Evolutionary conservation across 352 stramenopile species (phyloP).

Genomic region (Phytopythium montanum): DNA sequence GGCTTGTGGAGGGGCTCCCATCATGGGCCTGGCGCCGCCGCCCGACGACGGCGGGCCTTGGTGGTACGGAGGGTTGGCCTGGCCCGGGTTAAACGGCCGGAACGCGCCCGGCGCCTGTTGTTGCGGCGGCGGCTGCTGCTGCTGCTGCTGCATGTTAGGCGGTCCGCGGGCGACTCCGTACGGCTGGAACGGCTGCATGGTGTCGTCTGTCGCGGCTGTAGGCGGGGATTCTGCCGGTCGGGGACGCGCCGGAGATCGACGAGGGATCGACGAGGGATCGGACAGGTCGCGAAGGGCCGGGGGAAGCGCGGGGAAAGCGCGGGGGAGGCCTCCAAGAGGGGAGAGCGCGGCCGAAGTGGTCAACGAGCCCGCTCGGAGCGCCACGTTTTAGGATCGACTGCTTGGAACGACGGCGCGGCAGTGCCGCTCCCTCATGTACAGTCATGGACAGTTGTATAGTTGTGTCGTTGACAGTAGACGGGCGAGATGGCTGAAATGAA

Average conservation of each 20-base stretch:
- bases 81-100: slow-evolving; percentile 63
- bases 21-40: slow-evolving; percentile 18
- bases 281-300: not conserved
- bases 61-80: slow-evolving; percentile 29
- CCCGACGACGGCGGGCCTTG: slow-evolving; percentile 18
- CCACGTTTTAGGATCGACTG: slow-evolving; percentile 5
- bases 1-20: slow-evolving; percentile 4
- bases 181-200: slow-evolving; percentile 40
- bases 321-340: not conserved
- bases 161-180: slow-evolving; percentile 35
- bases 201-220: slow-evolving; percentile 9
- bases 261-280: too few relatives aligned
- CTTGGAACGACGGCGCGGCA: not conserved
- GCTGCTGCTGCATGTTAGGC: slow-evolving; percentile 27
- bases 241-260: too few relatives aligned
- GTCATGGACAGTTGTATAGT: not conserved
- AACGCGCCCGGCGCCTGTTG: slow-evolving; percentile 38
- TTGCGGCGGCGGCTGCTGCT: slow-evolving; percentile 24
- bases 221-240: not conserved
- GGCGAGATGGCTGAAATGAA: not conserved
- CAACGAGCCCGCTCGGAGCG: not conserved
- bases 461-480: not conserved
- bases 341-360: not conserved
- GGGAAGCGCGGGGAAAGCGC: not conserved
- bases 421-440: not conserved